Evolutionary conservation across 1,284 basidiomycete genomes (phyloP).

Genomic region (Stygiomarasmius scandens): DNA sequence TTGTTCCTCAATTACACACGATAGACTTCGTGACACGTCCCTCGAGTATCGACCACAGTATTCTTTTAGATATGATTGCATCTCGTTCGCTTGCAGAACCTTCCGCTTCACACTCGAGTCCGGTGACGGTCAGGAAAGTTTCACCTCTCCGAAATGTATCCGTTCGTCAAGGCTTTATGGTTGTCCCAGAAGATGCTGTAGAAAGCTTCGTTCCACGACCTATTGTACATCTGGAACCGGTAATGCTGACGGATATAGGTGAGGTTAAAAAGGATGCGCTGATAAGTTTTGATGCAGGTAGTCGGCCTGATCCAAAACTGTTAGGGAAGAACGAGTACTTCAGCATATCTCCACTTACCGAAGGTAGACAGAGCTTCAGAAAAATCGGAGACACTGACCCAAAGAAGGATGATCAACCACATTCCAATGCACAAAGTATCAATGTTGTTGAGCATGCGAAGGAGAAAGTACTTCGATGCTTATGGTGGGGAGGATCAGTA

Average conservation of each 20-base stretch:
- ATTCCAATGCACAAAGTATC: not conserved
- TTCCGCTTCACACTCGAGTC: not conserved
- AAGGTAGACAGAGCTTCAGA: not conserved
- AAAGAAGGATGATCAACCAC: not conserved
- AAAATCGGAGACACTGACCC: not conserved
- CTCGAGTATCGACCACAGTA: constrained; percentile 4
- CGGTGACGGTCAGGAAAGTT: not conserved
- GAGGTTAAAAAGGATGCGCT: not conserved
- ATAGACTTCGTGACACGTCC: constrained; percentile 3
- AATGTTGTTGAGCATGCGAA: not conserved
- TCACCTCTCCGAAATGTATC: not conserved
- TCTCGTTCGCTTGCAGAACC: not conserved
- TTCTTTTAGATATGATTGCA: constrained; percentile 1
- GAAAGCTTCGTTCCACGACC: not conserved
- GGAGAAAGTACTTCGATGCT: not conserved
- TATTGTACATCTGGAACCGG: not conserved
- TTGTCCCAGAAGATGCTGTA: not conserved
- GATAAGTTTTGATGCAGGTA: not conserved
- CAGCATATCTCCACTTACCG: not conserved
- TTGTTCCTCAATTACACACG: not conserved
- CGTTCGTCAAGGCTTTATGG: not conserved
- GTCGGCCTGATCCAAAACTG: not conserved
- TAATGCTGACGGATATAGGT: not conserved
- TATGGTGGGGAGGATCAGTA: not conserved
- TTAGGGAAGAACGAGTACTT: not conserved